Evolutionary conservation across 352 stramenopile genomes (phyloP), one percentile per base, ranked within the genome.

Genomic region (Phytophthora multivora): DNA sequence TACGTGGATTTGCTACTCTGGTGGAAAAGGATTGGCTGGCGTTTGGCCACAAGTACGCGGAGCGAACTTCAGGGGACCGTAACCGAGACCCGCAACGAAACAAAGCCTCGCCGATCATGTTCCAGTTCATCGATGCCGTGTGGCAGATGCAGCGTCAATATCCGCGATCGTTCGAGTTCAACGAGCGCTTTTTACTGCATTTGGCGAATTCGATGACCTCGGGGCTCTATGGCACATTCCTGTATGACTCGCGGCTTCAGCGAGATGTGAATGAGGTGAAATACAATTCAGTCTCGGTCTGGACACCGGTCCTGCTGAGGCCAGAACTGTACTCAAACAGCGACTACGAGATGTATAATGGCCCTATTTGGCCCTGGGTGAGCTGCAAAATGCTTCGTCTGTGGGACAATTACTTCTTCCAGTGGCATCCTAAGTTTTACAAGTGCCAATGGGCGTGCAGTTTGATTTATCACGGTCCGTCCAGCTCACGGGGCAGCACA

Each of bases 21-120:
- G 77, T 95, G 4, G 88, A 96, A 51, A 96, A 96, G 41, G 86
- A 96, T 49, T 96, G 87, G 85, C 88, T 80, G 25, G 72, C 82
- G 13, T 96, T 95, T 73, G 88, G 88, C 0, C 87, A 95, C 69
- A 94, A 95, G 59, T 93, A 91, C 66, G 59, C 71, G 1, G 87
- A 94, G 59, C 76, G 85, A 12, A 69, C 83, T 13, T 82, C 80
- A 21, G 79, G 75, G 4, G 83, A 96, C 40, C 80, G 86, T n/a
- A 82, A 73, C 45, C 85, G 88, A 40, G 88, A 96, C 38, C 66
- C 83, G 10, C 74, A 91, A 38, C 81, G 82, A 11, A 87, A 68
- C 69, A 91, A 95, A 67, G 81, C 76, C 25, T 95, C 85, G 28
- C 88, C 88, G 6, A 75, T 96, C 43, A 91, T 96, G 75, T 75